A percentile compares a stretch with the other conserved stretches of the same genome.
phyloP scores from a whole-genome alignment of 495 filamentous ascomycete species.

The Pseudevernia furfuracea region DNA sequence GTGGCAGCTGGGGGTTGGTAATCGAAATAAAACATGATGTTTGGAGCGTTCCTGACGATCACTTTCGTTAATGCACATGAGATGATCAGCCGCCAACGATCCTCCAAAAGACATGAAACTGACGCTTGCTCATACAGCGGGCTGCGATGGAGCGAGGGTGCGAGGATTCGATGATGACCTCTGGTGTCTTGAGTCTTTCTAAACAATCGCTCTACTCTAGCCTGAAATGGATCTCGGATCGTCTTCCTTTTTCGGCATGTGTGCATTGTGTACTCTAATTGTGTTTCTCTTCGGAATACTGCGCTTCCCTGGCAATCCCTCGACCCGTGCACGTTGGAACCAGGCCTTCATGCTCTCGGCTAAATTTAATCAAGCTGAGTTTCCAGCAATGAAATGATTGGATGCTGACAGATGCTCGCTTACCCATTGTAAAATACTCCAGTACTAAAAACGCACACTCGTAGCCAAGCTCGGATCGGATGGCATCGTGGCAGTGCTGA shows the following conservation, averaged over 20 bases:
- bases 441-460: background rate
- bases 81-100: background rate
- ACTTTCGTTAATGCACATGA: background rate
- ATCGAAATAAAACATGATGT: background rate
- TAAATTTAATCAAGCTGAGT: background rate
- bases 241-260: background rate
- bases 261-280: no score
- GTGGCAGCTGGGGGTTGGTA: background rate
- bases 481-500: background rate
- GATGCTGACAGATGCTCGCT: constrained; percentile 4
- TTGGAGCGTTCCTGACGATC: constrained; percentile 1
- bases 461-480: background rate
- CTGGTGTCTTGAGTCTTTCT: background rate
- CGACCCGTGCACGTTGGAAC: no score
- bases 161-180: no score
- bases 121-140: background rate
- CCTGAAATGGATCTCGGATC: background rate
- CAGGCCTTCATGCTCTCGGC: background rate
- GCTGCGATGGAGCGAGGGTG: background rate
- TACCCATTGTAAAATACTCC: background rate
- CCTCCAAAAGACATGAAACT: background rate
- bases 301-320: background rate
- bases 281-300: background rate
- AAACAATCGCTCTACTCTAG: no score
- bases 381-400: background rate